These are phyloP conservation scores for Strobilomyces echinocephalus DNA, from an alignment of 768 basidiomycete genomes.

Conservation along the genomic window DNA sequence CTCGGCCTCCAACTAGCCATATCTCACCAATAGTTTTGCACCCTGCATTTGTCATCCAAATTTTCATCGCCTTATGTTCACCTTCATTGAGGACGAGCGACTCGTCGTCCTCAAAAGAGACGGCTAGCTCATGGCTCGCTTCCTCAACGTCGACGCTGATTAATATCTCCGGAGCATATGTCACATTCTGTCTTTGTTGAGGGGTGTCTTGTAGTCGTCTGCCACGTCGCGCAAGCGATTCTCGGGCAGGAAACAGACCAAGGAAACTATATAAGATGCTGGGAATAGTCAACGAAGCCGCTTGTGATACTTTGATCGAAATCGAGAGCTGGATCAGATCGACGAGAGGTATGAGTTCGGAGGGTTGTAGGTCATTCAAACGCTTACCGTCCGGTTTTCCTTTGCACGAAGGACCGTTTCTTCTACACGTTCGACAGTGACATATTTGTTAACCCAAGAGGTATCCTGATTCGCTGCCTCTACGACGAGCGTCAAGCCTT, in stretches of 20 bases:
- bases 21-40: conserved; percentile 54
- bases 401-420: conserved; percentile 59
- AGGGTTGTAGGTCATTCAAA: background rate
- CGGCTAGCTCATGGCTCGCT: conserved; percentile 58
- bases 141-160: conserved; percentile 61
- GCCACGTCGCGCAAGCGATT: conserved; percentile 68
- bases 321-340: conserved; percentile 50
- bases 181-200: conserved; percentile 59
- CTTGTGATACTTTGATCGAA: conserved; percentile 47
- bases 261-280: conserved; percentile 67
- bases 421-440: conserved; percentile 56
- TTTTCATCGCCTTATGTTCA: conserved; percentile 49
- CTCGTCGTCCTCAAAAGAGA: conserved; percentile 51
- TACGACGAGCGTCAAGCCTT: conserved; percentile 54
- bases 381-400: conserved; percentile 60
- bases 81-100: conserved; percentile 59
- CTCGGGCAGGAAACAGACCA: conserved; percentile 60
- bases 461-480: conserved; percentile 33
- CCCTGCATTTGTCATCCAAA: conserved; percentile 70
- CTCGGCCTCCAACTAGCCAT: conserved; percentile 60
- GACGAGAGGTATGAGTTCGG: background rate
- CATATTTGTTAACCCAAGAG: conserved; percentile 34
- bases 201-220: conserved; percentile 71
- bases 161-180: conserved; percentile 66
- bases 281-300: conserved; percentile 52